Evolutionary conservation across 2,329 filamentous ascomycete genomes (phyloP), one percentile per base, ranked within the genome.

Genomic region (Didymella exigua): DNA sequence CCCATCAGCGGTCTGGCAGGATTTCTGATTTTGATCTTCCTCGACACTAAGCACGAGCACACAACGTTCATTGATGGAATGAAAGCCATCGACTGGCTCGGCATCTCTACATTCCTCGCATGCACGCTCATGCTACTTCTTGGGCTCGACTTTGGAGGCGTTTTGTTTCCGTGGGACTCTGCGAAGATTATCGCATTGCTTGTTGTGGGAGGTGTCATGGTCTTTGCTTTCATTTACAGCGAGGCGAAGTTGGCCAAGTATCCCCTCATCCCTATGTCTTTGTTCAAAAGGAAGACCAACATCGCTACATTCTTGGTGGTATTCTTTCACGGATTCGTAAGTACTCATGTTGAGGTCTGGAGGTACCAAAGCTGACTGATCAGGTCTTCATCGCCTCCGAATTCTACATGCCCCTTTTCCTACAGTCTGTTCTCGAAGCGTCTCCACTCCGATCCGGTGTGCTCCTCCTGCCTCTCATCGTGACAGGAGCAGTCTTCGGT

Each of bases 371-470:
- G 29, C 46, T 49, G 16, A 49, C 37, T 49, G 5, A 6, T 2
- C 37, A 69, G 65, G 63, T 70, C 14, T 73, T 73, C 57, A 73
- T 89, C 34, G 84, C 82, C 0, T 80, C 80, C 1, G 83, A 86
- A 44, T 92, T 90, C 73, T 92, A 89, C 65, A 77, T 91, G 23
- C 89, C 89, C 0, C 79, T 91, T 0, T 92, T 88, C 73, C 87
- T 90, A 49, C 89, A 93, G 69, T 82, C 86, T 2, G 88, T 87
- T 0, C 81, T 87, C 2, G 81, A 81, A 45, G 84, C 84, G 1
- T 80, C 81, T 0, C 85, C 87, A 0, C 75, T 89, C 29, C 77
- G 78, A n/a, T 89, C 85, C 0, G 81, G 80, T 63, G 61, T 88
- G 0, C 81, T 88, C 11, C 78, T 89, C 2, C 77, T 91, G 0